phyloP scores from a whole-genome alignment of 257 asterid species.

The Catharanthus roseus region DNA sequence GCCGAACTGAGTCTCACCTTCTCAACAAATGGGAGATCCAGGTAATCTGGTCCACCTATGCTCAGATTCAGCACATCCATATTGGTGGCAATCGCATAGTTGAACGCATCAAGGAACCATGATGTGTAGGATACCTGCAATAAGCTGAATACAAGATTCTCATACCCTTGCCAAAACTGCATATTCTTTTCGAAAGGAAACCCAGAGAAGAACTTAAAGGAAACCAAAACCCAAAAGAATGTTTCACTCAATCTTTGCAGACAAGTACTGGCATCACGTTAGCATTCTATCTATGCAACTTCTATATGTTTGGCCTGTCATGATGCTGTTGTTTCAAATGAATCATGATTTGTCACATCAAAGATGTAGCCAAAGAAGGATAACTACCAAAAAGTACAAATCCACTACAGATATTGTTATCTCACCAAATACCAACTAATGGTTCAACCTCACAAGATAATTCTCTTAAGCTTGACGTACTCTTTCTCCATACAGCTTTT shows the following conservation, averaged over 20 bases:
- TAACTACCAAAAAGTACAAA: background rate
- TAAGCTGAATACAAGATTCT: constrained; percentile 83
- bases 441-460: background rate
- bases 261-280: background rate
- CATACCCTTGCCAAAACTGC: constrained; percentile 51
- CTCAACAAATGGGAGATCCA: constrained; percentile 92
- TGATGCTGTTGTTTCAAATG: background rate
- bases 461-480: background rate
- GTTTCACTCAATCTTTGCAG: background rate
- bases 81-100: constrained; percentile 88
- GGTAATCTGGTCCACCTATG: constrained; percentile 96
- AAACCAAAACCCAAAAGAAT: constrained; percentile 11
- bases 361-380: background rate
- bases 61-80: constrained; percentile 99
- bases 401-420: background rate
- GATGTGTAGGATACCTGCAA: constrained; percentile 99
- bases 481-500: background rate
- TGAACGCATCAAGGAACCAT: constrained; percentile 99
- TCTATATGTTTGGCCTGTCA: background rate
- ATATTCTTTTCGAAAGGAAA: constrained; percentile 5
- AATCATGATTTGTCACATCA: constrained; percentile 6
- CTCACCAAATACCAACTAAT: background rate
- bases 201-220: constrained; percentile 12
- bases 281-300: background rate
- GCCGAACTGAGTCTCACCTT: constrained; percentile 36